phyloP scores from a whole-genome alignment of 192 early-diverging fungal genomes.

The Linnemannia hyalina region DNA sequence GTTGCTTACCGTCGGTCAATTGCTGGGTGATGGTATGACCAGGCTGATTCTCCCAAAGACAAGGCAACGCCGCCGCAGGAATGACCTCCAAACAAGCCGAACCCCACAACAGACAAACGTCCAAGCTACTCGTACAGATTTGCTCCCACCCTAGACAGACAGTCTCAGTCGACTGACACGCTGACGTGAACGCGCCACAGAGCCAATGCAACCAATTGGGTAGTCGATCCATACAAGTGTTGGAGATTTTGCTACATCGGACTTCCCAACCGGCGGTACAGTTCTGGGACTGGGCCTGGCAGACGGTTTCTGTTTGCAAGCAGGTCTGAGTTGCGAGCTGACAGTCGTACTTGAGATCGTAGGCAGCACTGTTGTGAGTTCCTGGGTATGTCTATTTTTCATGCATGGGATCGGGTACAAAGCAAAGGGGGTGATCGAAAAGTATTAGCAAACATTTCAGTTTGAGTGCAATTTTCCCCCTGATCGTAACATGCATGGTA shows the following conservation, averaged over 20 bases:
- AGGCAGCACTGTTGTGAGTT: constrained; percentile 58
- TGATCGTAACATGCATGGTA: background rate
- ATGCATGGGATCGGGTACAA: background rate
- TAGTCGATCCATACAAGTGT: constrained; percentile 23
- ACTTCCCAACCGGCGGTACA: constrained; percentile 36
- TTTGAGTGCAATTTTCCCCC: background rate
- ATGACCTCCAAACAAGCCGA: constrained; percentile 36
- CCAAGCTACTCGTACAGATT: constrained; percentile 42
- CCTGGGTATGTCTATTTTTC: constrained; percentile 52
- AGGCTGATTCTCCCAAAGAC: constrained; percentile 60
- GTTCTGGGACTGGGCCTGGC: constrained; percentile 36
- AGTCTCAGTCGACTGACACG: constrained; percentile 46
- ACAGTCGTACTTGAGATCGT: constrained; percentile 56
- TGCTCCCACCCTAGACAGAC: constrained; percentile 53
- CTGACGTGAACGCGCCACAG: constrained; percentile 37
- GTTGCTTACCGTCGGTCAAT: constrained; percentile 46
- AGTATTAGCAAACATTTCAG: too few relatives aligned
- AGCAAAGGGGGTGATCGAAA: background rate
- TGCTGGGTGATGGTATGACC: constrained; percentile 45
- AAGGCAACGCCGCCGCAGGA: constrained; percentile 42
- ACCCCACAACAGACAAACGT: constrained; percentile 44
- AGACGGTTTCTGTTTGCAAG: constrained; percentile 38
- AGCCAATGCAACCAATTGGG: constrained; percentile 55
- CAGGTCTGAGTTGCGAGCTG: constrained; percentile 30
- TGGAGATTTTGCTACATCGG: constrained; percentile 44